Conservation (phyloP, 1,139 yeast genomes). For the Pichia sp. region DNA sequence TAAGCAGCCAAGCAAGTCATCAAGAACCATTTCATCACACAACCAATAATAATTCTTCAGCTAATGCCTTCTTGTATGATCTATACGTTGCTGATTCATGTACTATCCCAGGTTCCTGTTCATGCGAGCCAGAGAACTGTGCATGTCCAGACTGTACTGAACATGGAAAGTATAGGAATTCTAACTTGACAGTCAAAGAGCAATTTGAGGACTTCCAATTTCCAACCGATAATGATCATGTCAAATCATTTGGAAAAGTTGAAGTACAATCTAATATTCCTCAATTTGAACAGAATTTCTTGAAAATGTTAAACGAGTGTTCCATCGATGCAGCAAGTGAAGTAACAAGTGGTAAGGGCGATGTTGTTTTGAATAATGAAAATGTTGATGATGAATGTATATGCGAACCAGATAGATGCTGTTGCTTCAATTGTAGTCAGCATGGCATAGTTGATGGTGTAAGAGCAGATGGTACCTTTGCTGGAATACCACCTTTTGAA, state of each 20-base stretch:
- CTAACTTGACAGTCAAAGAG: slow-evolving; percentile 12
- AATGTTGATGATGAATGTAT: slow-evolving; percentile 28
- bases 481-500: slow-evolving; percentile 9
- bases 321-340: neutral
- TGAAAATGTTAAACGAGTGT: slow-evolving; percentile 5
- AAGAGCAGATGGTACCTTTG: slow-evolving; percentile 23
- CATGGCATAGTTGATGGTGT: slow-evolving; percentile 50
- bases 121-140: slow-evolving; percentile 40
- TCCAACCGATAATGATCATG: slow-evolving; percentile 7
- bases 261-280: slow-evolving; percentile 15
- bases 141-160: slow-evolving; percentile 41
- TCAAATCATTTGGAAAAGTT: slow-evolving; percentile 13
- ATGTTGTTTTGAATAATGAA: neutral
- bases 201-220: slow-evolving; percentile 15
- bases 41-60: neutral
- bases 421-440: slow-evolving; percentile 45
- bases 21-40: neutral
- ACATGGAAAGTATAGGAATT: slow-evolving; percentile 30
- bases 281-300: slow-evolving; percentile 15
- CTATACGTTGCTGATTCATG: slow-evolving; percentile 32
- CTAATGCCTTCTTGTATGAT: slow-evolving; percentile 19
- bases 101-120: slow-evolving; percentile 44
- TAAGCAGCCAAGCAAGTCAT: neutral
- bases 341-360: slow-evolving; percentile 3
- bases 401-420: slow-evolving; percentile 42